A percentile compares a stretch with the other conserved stretches of the same genome.
Conservation (phyloP, 768 basidiomycete genomes). For the Termitomyces sp. region DNA sequence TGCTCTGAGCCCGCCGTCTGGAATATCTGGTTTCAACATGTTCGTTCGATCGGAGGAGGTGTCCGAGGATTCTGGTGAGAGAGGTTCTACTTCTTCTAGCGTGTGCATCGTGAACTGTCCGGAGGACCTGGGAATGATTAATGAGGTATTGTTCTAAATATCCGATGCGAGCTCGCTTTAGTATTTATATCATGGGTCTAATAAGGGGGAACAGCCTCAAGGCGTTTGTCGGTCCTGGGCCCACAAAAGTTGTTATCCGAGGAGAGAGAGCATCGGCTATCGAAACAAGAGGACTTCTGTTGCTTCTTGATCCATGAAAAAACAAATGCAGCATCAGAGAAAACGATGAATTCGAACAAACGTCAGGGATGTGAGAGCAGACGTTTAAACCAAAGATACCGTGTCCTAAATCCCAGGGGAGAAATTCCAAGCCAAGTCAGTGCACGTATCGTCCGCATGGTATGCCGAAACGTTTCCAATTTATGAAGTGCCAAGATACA, state of each 20-base stretch:
- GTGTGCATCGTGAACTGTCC: not conserved
- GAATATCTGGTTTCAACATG: not conserved
- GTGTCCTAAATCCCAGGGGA: not conserved
- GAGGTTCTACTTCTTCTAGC: not conserved
- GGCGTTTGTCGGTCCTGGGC: not conserved
- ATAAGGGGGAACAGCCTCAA: not conserved
- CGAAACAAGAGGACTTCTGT: not conserved
- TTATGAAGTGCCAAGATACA: not conserved
- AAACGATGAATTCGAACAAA: not conserved
- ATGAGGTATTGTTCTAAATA: not conserved
- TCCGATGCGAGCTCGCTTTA: not conserved
- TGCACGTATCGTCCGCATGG: not conserved
- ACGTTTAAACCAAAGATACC: not conserved
- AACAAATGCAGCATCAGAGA: not conserved
- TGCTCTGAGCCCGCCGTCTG: conserved; percentile 8
- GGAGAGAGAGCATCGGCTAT: not conserved
- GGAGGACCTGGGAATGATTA: not conserved
- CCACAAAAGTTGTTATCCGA: not conserved
- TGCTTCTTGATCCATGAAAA: not conserved
- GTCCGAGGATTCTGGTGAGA: not conserved
- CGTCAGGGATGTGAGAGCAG: not conserved
- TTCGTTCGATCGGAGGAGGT: not conserved
- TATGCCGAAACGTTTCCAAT: not conserved
- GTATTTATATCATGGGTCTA: not conserved
- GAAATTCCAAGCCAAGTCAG: not conserved